A percentile compares a stretch with the other conserved stretches of the same genome.
phyloP scores from a whole-genome alignment of 768 basidiomycete species.

The Panellus pusillus region DNA sequence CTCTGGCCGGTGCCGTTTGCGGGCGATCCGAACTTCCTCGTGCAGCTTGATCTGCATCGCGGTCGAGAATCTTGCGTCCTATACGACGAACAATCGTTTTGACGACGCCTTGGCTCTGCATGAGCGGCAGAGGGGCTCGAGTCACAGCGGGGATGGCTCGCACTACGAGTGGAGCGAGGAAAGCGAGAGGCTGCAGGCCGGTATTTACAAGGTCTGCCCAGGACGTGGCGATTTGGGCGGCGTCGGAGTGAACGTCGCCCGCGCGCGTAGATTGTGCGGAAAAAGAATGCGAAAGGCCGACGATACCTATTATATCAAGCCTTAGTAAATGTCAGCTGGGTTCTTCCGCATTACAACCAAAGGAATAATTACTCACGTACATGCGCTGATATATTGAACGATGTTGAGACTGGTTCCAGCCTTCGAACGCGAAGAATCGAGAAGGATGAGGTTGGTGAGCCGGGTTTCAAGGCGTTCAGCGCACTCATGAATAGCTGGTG shows the following conservation, averaged over 20 bases:
- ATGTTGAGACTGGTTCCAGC: slow-evolving; percentile 23
- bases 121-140: slow-evolving; percentile 23
- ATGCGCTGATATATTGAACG: slow-evolving; percentile 22
- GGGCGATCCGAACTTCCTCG: not conserved
- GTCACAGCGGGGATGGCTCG: slow-evolving; percentile 29
- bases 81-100: slow-evolving; percentile 26
- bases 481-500: slow-evolving; percentile 33
- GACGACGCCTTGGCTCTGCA: slow-evolving; percentile 27
- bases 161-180: slow-evolving; percentile 30
- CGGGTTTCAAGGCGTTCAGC: slow-evolving; percentile 25
- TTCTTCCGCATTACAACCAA: not conserved
- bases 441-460: slow-evolving; percentile 24
- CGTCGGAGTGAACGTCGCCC: slow-evolving; percentile 19
- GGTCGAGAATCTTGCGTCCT: slow-evolving; percentile 26
- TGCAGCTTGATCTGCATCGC: slow-evolving; percentile 9
- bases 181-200: slow-evolving; percentile 22
- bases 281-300: slow-evolving; percentile 45
- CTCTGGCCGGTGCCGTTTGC: slow-evolving; percentile 2
- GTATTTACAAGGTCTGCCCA: slow-evolving; percentile 25
- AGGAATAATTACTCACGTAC: slow-evolving; percentile 21
- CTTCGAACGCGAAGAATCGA: slow-evolving; percentile 11
- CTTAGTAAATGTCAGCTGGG: slow-evolving; percentile 8
- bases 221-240: slow-evolving; percentile 25
- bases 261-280: slow-evolving; percentile 16
- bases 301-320: slow-evolving; percentile 33